phyloP scores from a whole-genome alignment of 441 rosid genomes.

The Geranium incanum region DNA sequence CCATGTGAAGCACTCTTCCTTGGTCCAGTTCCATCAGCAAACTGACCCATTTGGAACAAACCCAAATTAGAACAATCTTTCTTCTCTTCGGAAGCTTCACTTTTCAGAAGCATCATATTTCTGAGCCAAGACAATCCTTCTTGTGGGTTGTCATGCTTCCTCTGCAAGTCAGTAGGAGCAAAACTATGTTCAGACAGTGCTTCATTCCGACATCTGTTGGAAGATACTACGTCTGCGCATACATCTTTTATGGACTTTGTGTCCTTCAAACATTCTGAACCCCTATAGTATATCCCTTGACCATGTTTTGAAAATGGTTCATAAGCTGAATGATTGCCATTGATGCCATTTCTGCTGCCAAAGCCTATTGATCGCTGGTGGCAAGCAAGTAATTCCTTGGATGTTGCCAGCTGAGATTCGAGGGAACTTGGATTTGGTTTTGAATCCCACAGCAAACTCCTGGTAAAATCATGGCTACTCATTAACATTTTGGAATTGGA shows the following conservation, averaged over 20 bases:
- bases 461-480: background rate
- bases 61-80: background rate
- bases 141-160: background rate
- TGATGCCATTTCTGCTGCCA: background rate
- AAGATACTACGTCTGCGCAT: background rate
- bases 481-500: background rate
- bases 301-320: background rate
- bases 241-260: background rate
- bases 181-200: background rate
- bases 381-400: background rate
- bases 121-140: background rate
- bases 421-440: background rate
- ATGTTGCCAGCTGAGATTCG: background rate
- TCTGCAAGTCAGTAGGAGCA: background rate
- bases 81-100: background rate
- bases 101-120: background rate
- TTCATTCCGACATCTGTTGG: background rate
- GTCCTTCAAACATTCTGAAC: background rate
- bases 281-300: background rate
- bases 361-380: background rate
- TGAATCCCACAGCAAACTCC: background rate
- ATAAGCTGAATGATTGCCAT: background rate
- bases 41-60: conserved; percentile 1
- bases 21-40: background rate
- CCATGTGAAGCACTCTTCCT: background rate